Base-by-base conservation (phyloP, 2,329 filamentous ascomycete genomes). In the Sporothrix sp. region DNA sequence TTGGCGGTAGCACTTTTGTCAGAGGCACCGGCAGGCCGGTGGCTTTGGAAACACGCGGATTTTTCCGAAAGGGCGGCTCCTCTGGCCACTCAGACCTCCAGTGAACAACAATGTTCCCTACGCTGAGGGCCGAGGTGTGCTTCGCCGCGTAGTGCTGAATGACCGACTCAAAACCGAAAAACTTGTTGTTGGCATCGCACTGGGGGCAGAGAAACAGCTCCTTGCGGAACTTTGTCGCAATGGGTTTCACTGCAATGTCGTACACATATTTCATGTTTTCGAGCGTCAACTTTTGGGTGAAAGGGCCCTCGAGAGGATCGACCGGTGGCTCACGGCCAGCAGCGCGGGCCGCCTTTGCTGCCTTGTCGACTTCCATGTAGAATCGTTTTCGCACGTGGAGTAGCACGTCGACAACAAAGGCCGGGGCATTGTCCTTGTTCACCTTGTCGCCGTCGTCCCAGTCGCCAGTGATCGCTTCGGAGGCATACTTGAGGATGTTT, bases 231-330 rank as follows among this genome's bases (percentile, higher is more conserved):
- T 71, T 67, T 55, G 87, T 82, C 3, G 83, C 87, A 49, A 79
- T 67, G 21, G 79, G 79, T 60, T 81, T 86, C 61, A 93, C 74
- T 63, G 87, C 89, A 57, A 78, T 78, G 60, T 90, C 85, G 62
- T 85, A 90, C 27, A 90, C 71, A 80, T 84, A 91, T 65, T 85
- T 90, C 85, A 93, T 89, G 60, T 90, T 88, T 61, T 91, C 86
- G 57, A 93, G 67, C 1, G 82, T 85, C 48, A 91, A 70, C 60
- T 75, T 82, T 62, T 78, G 73, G 23, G 74, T 79, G 58, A 72
- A 76, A 7, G 77, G 71, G 0, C 73, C 76, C 54, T 74, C 68
- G 2, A 69, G 67, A 7, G 74, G 71, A 54, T 83, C 78, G 9
- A 62, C 50, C 25, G 64, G 59, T 4, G 71, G 69, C 50, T 69